Base-by-base conservation (phyloP, 2,329 filamentous ascomycete genomes). In the Xylaria sp. region DNA sequence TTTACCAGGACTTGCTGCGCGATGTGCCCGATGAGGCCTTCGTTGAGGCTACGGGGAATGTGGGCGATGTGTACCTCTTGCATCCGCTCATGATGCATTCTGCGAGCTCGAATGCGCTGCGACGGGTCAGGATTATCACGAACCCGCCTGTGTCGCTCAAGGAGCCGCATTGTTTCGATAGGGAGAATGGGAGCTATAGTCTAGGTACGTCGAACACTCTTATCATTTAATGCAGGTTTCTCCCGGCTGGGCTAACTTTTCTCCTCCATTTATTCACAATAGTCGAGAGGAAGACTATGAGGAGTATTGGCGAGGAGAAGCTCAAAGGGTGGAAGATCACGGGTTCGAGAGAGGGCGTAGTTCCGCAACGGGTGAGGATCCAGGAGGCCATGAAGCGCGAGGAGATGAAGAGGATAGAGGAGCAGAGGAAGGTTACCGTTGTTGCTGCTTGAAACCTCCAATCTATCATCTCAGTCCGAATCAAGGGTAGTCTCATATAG, bases 21-120 rank as follows among this genome's bases (percentile, higher is more conserved):
- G 77, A 73, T 81, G 85, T 79, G 41, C 66, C 55, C 0, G 74
- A 76, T 23, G 73, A 69, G 7, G 68, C 28, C 0, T 88, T 89
- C 74, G 83, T 88, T 51, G 87, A 90, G 78, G 86, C 83, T 0
- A 84, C 82, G 1, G 88, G 88, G 1, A 74, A 81, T 0, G 81
- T 84, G 0, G 88, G 88, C 9, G 87, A 90, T 68, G 85, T 90
- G 15, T 89, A 85, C 71, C 78, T 90, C 18, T 74, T 90, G 75
- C 88, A 90, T 75, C 88, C 88, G 51, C 78, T 90, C 20, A 90
- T 89, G 86, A 76, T 89, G 78, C 88, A 90, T 76, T 84, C 83
- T 48, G 84, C 86, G 9, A 84, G 81, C 41, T 83, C 82, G 65
- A 88, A 88, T 69, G 72, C 81, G 61, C 79, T 82, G 63, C 74